These are phyloP conservation scores for Linderniella brevidens DNA, from an alignment of 257 asterid species.

Conservation along the genomic window DNA sequence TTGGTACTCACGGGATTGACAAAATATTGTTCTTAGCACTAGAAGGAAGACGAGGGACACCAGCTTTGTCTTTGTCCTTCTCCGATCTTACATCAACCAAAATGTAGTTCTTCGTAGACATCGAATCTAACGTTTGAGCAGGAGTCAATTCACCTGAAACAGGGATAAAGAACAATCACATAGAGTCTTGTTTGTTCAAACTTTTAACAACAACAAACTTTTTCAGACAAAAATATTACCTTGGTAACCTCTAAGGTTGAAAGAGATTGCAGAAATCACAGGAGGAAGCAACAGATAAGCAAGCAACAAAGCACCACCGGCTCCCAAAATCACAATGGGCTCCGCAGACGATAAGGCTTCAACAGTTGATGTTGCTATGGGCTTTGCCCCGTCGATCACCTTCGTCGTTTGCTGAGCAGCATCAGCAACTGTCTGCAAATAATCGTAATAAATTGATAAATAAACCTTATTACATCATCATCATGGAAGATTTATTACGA, in stretches of 20 bases:
- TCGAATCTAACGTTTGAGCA: slow-evolving; percentile 71
- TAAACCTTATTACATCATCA: no score
- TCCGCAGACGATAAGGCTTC: slow-evolving; percentile 63
- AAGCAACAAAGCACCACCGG: slow-evolving; percentile 61
- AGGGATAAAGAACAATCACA: slow-evolving; percentile 7
- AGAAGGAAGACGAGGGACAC: slow-evolving; percentile 87
- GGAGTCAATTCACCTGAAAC: slow-evolving; percentile 67
- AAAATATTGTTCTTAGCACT: slow-evolving; percentile 54
- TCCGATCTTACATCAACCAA: slow-evolving; percentile 89
- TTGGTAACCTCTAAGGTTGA: slow-evolving; percentile 59
- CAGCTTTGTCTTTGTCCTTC: slow-evolving; percentile 78
- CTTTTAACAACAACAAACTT: neutral
- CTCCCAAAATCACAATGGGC: slow-evolving; percentile 43
- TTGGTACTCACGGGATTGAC: slow-evolving; percentile 58
- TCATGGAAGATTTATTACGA: no score
- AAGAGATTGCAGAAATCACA: slow-evolving; percentile 55
- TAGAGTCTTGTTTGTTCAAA: slow-evolving; percentile 6
- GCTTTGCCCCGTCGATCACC: slow-evolving; percentile 65
- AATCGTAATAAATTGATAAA: neutral
- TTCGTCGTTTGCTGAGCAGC: slow-evolving; percentile 79
- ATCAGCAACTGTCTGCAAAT: slow-evolving; percentile 63
- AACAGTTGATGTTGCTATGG: slow-evolving; percentile 70
- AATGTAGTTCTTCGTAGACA: slow-evolving; percentile 60
- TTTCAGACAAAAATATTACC: slow-evolving; percentile 23
- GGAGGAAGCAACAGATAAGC: slow-evolving; percentile 79